A percentile compares a stretch with the other conserved stretches of the same genome.
phyloP scores from a whole-genome alignment of 371 early-diverging fungal species.

The Mortierella polycephala region DNA sequence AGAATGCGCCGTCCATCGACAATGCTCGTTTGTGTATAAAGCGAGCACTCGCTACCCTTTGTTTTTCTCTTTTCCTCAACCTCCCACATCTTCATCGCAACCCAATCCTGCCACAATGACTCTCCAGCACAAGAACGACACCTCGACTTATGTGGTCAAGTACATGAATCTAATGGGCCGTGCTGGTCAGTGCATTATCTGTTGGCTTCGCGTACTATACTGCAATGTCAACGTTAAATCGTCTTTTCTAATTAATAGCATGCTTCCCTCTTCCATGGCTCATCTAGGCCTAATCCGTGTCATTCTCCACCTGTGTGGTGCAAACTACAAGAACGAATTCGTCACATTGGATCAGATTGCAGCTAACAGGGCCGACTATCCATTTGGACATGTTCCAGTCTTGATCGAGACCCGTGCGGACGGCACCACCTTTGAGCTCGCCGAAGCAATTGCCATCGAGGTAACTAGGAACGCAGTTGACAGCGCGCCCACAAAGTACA shows the following conservation, averaged over 20 bases:
- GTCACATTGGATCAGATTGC: constrained; percentile 20
- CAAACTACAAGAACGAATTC: constrained; percentile 32
- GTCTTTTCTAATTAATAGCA: background rate
- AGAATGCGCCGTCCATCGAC: too few relatives aligned
- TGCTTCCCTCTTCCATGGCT: background rate
- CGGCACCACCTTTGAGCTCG: constrained; percentile 42
- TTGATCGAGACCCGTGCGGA: constrained; percentile 27
- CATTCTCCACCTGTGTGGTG: constrained; percentile 34
- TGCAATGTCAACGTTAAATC: background rate
- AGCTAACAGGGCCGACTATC: constrained; percentile 10
- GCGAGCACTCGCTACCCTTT: background rate
- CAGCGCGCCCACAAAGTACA: background rate
- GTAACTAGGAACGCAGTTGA: background rate
- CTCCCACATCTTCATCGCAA: background rate
- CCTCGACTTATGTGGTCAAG: constrained; percentile 42
- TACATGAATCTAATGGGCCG: constrained; percentile 41
- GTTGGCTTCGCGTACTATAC: background rate
- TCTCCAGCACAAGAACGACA: background rate
- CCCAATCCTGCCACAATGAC: background rate
- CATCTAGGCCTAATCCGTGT: constrained; percentile 19
- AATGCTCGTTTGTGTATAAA: background rate
- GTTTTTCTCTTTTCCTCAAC: background rate
- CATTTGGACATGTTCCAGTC: constrained; percentile 47
- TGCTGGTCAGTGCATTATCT: constrained; percentile 28
- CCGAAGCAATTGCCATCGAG: constrained; percentile 40